phyloP scores from a whole-genome alignment of 1,284 basidiomycete species.

The Ganoderma meredithae region DNA sequence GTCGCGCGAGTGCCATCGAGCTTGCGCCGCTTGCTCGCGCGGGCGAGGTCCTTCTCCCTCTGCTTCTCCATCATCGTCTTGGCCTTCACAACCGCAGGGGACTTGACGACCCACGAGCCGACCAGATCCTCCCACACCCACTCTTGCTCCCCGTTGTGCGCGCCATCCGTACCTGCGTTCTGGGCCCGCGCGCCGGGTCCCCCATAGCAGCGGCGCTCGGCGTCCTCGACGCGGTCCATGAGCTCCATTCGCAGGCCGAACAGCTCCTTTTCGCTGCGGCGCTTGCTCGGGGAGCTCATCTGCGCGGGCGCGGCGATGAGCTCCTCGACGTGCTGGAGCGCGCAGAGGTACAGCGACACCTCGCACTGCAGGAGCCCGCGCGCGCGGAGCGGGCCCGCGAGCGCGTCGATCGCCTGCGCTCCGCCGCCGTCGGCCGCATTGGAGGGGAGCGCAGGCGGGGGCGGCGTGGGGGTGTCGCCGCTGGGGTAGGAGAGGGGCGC shows the following conservation, averaged over 20 bases:
- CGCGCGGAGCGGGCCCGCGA: conserved; percentile 45
- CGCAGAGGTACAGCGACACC: conserved; percentile 60
- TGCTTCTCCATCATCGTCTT: conserved; percentile 20
- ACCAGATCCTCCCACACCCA: conserved; percentile 58
- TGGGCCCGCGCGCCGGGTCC: conserved; percentile 15
- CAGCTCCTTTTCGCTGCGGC: conserved; percentile 34
- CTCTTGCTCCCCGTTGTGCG: conserved; percentile 31
- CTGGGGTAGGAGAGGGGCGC: conserved; percentile 21
- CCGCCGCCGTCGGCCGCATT: not conserved
- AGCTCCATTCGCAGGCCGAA: conserved; percentile 47
- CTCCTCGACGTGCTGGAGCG: conserved; percentile 55
- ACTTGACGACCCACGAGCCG: conserved; percentile 49
- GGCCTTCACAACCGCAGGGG: conserved; percentile 36
- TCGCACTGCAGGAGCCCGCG: conserved; percentile 50
- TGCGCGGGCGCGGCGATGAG: conserved; percentile 31
- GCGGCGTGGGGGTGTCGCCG: conserved; percentile 21
- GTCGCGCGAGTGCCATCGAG: not conserved
- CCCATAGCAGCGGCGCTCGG: conserved; percentile 55
- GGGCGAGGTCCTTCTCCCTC: conserved; percentile 5
- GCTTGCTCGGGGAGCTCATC: not conserved
- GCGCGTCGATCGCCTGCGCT: conserved; percentile 35
- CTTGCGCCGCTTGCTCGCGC: conserved; percentile 20
- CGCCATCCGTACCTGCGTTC: not conserved
- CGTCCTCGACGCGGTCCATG: conserved; percentile 55
- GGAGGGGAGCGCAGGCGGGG: conserved; percentile 17